These are phyloP conservation scores for Xylariaceae sp. DNA, from an alignment of 2,329 filamentous ascomycete genomes.

Conservation along the genomic window DNA sequence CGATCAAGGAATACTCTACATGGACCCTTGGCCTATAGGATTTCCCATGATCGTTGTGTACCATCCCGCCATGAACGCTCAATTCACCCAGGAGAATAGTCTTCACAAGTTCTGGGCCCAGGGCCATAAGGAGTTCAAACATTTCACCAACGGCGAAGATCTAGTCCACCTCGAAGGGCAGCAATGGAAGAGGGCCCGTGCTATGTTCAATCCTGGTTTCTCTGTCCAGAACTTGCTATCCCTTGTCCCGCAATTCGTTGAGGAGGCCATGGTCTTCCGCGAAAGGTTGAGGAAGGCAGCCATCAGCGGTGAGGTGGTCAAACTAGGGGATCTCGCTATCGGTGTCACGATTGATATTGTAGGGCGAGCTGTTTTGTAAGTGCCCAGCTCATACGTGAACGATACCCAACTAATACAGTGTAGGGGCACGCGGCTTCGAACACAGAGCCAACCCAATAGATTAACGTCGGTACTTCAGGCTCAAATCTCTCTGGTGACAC, in stretches of 20 bases:
- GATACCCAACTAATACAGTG: not conserved
- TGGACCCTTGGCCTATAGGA: not conserved
- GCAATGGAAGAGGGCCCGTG: conserved; percentile 31
- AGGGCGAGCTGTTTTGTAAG: conserved; percentile 26
- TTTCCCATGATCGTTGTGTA: conserved; percentile 31
- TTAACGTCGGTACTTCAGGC: no score
- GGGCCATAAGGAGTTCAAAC: conserved; percentile 22
- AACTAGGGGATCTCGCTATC: conserved; percentile 24
- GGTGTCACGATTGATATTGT: conserved; percentile 26
- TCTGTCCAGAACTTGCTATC: conserved; percentile 31
- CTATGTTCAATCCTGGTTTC: conserved; percentile 36
- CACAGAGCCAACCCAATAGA: no score
- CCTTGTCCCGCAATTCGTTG: conserved; percentile 29
- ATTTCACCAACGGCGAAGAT: conserved; percentile 27
- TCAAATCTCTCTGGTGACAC: no score
- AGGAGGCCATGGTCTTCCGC: conserved; percentile 24
- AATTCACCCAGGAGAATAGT: conserved; percentile 32
- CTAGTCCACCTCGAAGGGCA: conserved; percentile 32
- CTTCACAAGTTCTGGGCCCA: conserved; percentile 30
- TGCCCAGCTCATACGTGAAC: conserved; percentile 1
- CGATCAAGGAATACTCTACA: not conserved
- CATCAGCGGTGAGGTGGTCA: conserved; percentile 16
- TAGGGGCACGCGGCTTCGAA: conserved; percentile 3
- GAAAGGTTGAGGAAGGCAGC: conserved; percentile 18
- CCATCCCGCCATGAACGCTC: conserved; percentile 33